These are phyloP conservation scores for Ogataea zsoltii DNA, from an alignment of 805 yeast species.

Conservation along the genomic window DNA sequence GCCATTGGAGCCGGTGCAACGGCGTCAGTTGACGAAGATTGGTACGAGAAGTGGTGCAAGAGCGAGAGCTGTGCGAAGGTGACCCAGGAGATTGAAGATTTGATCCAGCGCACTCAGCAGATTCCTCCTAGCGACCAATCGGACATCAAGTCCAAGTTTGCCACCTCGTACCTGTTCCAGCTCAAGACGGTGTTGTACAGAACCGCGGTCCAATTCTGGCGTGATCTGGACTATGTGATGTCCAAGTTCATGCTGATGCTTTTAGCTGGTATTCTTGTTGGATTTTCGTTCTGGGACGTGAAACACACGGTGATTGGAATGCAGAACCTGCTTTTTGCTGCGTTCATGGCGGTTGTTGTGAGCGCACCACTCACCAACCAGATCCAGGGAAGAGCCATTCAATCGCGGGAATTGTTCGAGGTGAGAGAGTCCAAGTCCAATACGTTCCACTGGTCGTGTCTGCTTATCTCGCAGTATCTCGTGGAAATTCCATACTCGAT, in stretches of 20 bases:
- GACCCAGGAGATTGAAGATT: constrained; percentile 32
- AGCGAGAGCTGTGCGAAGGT: constrained; percentile 30
- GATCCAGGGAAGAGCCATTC: constrained; percentile 58
- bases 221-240: constrained; percentile 50
- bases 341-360: constrained; percentile 54
- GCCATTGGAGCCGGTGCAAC: constrained; percentile 84
- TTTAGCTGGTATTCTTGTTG: constrained; percentile 46
- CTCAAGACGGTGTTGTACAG: constrained; percentile 38
- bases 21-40: constrained; percentile 56
- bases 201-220: constrained; percentile 44
- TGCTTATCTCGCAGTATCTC: constrained; percentile 53
- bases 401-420: constrained; percentile 62
- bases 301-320: constrained; percentile 52
- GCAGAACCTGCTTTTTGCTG: constrained; percentile 57
- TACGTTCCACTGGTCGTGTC: constrained; percentile 69
- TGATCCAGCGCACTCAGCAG: constrained; percentile 22
- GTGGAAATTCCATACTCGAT: constrained; percentile 64
- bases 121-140: constrained; percentile 14
- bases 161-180: constrained; percentile 47
- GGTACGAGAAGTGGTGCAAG: constrained; percentile 61
- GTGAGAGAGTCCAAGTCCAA: constrained; percentile 71
- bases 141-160: constrained; percentile 33
- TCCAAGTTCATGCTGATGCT: constrained; percentile 44
- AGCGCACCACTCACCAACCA: constrained; percentile 65
- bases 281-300: constrained; percentile 64